A percentile compares a stretch with the other conserved stretches of the same genome.
phyloP scores from a whole-genome alignment of 257 asterid species.

The Nyctanthes arbortristis region DNA sequence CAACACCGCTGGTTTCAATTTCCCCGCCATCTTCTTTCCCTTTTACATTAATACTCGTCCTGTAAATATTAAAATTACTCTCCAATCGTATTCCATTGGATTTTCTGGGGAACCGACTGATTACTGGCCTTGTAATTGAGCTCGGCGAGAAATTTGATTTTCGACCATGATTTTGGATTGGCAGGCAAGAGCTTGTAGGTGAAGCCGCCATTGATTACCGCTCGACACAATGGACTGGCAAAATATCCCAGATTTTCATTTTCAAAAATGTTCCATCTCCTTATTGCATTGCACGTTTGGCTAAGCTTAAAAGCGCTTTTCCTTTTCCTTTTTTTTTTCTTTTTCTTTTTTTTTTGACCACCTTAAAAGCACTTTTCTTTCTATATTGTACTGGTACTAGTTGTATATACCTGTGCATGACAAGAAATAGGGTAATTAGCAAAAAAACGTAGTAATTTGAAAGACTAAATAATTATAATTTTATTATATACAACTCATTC shows the following conservation, averaged over 20 bases:
- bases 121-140: slow-evolving; percentile 23
- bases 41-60: slow-evolving; percentile 33
- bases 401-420: too few relatives aligned
- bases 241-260: background rate
- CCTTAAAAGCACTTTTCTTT: too few relatives aligned
- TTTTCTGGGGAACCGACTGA: background rate
- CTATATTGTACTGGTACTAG: too few relatives aligned
- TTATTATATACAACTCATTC: too few relatives aligned
- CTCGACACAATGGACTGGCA: background rate
- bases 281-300: too few relatives aligned
- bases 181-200: slow-evolving; percentile 32
- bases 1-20: slow-evolving; percentile 37
- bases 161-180: slow-evolving; percentile 29
- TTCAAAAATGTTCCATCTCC: background rate
- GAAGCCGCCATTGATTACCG: slow-evolving; percentile 47
- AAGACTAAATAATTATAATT: too few relatives aligned
- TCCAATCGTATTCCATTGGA: slow-evolving; percentile 18
- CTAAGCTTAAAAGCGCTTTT: too few relatives aligned
- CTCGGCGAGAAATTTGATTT: background rate
- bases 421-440: too few relatives aligned
- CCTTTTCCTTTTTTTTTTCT: too few relatives aligned
- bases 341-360: too few relatives aligned
- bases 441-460: too few relatives aligned
- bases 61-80: slow-evolving; percentile 13
- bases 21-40: slow-evolving; percentile 41